Percentiles rank a stretch among this genome's conserved stretches.
These are phyloP conservation scores for Lactarius vividus DNA, from an alignment of 768 basidiomycete genomes.

Conservation along the genomic window DNA sequence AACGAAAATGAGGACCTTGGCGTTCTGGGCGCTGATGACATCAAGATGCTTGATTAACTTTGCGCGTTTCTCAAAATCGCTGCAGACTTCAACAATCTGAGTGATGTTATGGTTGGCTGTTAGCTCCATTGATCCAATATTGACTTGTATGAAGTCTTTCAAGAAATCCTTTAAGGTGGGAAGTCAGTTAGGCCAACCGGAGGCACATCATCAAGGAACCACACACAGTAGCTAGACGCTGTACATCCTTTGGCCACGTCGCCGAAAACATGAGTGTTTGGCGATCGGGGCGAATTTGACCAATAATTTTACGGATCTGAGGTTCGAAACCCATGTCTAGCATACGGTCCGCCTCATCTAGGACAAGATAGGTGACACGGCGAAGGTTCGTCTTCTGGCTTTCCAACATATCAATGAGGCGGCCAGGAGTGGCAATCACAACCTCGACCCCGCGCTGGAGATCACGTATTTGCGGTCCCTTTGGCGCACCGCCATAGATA, in stretches of 20 bases:
- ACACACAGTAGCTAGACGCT: conserved; percentile 85
- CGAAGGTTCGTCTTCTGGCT: conserved; percentile 93
- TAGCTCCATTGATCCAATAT: conserved; percentile 97
- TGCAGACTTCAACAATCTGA: conserved; percentile 94
- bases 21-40: conserved; percentile 93
- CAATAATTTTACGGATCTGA: conserved; percentile 96
- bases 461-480: conserved; percentile 97
- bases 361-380: conserved; percentile 94
- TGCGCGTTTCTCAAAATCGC: conserved; percentile 94
- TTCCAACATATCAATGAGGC: conserved; percentile 99
- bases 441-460: conserved; percentile 96
- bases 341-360: conserved; percentile 99
- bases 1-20: conserved; percentile 98
- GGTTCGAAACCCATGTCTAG: conserved; percentile 99
- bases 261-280: conserved; percentile 99
- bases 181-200: background rate
- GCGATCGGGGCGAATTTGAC: conserved; percentile 96
- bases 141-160: conserved; percentile 95
- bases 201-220: background rate
- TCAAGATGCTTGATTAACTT: conserved; percentile 97
- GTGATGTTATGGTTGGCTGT: conserved; percentile 98
- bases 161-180: conserved; percentile 72
- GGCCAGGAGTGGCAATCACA: conserved; percentile 99
- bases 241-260: conserved; percentile 99
- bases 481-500: conserved; percentile 98